Conservation (phyloP, 257 asterid species). For the Solanum boliviense region DNA sequence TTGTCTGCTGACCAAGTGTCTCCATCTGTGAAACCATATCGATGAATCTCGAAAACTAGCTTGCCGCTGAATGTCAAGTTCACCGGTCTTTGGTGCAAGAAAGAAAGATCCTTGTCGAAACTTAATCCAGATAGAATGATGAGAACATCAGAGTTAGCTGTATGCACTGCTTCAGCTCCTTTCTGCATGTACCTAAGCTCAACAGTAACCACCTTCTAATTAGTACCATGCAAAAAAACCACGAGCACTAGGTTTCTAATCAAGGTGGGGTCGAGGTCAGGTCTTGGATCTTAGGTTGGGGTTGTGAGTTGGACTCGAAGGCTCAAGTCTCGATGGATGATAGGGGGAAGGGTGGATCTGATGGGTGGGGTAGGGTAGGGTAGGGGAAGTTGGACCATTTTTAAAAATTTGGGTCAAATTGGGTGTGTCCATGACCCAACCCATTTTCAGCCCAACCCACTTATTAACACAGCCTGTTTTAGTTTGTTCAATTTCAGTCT, state of each 20-base stretch:
- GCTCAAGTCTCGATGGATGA: too few species aligned
- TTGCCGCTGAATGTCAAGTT: constrained; percentile 45
- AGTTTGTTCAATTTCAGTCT: background rate
- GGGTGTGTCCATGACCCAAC: too few species aligned
- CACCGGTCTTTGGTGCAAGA: constrained; percentile 33
- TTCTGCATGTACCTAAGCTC: constrained; percentile 55
- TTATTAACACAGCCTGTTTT: too few species aligned
- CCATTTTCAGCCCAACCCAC: too few species aligned
- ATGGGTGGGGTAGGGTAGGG: too few species aligned
- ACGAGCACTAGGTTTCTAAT: background rate
- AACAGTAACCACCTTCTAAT: background rate
- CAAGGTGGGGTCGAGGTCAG: background rate
- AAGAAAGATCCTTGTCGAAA: constrained; percentile 64
- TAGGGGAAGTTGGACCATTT: too few species aligned
- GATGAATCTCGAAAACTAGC: constrained; percentile 69
- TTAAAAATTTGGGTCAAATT: too few species aligned
- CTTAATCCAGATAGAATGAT: constrained; percentile 67
- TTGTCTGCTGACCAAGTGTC: constrained; percentile 54
- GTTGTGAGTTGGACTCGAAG: too few species aligned
- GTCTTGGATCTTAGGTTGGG: too few species aligned
- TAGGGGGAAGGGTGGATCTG: too few species aligned
- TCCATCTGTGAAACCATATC: constrained; percentile 79
- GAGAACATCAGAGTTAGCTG: constrained; percentile 62
- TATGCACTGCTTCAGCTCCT: constrained; percentile 91
- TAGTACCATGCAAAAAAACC: background rate